Base-by-base conservation (phyloP, 768 basidiomycete species). In the Epithele typhae region DNA sequence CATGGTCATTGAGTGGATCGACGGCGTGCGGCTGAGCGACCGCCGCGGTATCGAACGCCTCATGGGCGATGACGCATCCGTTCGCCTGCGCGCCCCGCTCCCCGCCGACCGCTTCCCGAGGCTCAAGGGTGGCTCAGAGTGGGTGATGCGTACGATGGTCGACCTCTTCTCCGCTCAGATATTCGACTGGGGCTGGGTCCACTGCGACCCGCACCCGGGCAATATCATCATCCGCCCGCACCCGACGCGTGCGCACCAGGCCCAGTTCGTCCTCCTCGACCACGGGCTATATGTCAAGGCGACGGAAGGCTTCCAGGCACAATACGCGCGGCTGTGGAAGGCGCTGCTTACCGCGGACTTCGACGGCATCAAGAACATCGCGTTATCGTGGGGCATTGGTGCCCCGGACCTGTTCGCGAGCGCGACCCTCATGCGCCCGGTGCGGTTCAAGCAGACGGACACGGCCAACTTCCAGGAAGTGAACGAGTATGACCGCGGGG, bases 101-200 rank as follows among this genome's bases (percentile, higher is more conserved):
- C 35, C 23, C 4, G 45, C 51, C 3, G 51, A 47, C 42, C 46
- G 44, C 41, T 42, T 48, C 45, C 40, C 45, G 7, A 37, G 43
- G 2, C 67, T 86, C 9, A 75, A 74, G 53, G 84, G 86, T 10
- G 86, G 86, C 21, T 66, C 79, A 27, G 65, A 70, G 42, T 67
- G 75, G 25, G 73, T 89, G 46, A 92, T 96, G 90, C 80, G 87
- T 50, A 82, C 82, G 18, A 91, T 92, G 76, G 82, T 92, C 30
- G 84, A 90, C 51, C 72, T 92, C 2, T 93, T 93, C 70, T 84
- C 84, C 24, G 89, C 87, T 2, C 91, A 81, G 71, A 93, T 93
- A 65, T 97, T 96, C 63, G 77, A 77, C 48, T 96, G 87, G 87
- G 92, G 92, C 10, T 92, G 83, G 75, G 84, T 92, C 3, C 84